Percentiles rank a stretch among this genome's conserved stretches.
Evolutionary conservation across 495 filamentous ascomycete genomes (phyloP).

Genomic region (Rhizodiscina lignyota): DNA sequence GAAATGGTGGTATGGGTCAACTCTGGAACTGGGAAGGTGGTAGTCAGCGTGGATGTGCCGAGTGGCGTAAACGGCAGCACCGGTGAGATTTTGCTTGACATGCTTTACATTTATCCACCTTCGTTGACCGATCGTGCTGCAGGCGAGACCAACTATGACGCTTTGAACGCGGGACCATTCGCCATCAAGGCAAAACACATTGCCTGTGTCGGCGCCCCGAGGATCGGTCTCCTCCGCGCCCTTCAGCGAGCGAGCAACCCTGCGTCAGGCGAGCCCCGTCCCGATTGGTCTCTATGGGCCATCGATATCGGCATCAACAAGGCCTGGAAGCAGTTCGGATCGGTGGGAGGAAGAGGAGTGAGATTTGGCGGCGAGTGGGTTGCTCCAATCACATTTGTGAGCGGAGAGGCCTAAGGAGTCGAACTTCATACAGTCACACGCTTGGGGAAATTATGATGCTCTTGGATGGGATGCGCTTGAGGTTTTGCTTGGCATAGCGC

Average conservation of each 20-base stretch:
- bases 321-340: conserved; percentile 77
- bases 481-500: no score
- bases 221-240: conserved; percentile 63
- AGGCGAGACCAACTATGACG: conserved; percentile 31
- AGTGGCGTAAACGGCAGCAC: conserved; percentile 67
- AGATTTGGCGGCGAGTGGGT: conserved; percentile 82
- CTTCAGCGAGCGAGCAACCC: conserved; percentile 41
- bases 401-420: no score
- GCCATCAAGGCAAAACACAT: not conserved
- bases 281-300: conserved; percentile 68
- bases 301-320: conserved; percentile 76
- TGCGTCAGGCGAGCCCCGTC: no score
- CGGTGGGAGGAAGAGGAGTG: conserved; percentile 57
- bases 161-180: no score
- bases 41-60: conserved; percentile 74
- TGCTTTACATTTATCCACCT: no score
- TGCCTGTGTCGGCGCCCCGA: conserved; percentile 59
- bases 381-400: conserved; percentile 35
- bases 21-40: conserved; percentile 52
- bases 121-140: no score
- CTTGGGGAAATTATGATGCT: no score
- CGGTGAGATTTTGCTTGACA: conserved; percentile 38
- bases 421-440: no score
- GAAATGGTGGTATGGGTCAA: conserved; percentile 82
- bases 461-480: no score